A percentile compares a stretch with the other conserved stretches of the same genome.
These are phyloP conservation scores for Buxus sempervirens DNA, from an alignment of 164 flowering plant species.

Conservation along the genomic window DNA sequence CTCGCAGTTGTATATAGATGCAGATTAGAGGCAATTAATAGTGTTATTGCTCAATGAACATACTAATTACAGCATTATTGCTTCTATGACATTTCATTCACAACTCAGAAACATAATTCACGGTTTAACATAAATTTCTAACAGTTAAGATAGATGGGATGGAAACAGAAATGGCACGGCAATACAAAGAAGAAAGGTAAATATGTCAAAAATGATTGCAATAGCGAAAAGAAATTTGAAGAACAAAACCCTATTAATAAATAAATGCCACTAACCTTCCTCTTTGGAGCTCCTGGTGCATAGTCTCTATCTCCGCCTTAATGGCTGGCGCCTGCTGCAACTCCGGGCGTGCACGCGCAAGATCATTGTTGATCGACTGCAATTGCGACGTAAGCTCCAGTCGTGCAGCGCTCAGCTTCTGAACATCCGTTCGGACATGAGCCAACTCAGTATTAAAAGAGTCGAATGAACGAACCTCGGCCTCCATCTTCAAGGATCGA, in stretches of 20 bases:
- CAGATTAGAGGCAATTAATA: no score
- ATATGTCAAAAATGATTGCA: neutral
- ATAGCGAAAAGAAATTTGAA: neutral
- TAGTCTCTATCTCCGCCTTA: conserved; percentile 44
- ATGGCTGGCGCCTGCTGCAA: conserved; percentile 30
- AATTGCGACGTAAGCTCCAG: conserved; percentile 40
- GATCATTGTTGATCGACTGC: conserved; percentile 31
- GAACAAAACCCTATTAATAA: neutral
- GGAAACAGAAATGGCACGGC: no score
- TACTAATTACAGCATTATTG: no score
- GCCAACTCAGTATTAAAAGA: conserved; percentile 41
- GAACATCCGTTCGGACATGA: conserved; percentile 45
- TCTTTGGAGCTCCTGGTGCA: conserved; percentile 50
- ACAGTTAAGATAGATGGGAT: no score
- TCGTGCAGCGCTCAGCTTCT: conserved; percentile 32
- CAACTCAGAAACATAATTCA: no score
- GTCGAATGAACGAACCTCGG: conserved; percentile 45
- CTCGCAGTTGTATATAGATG: no score
- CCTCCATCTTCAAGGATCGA: conserved; percentile 51
- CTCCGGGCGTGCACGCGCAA: conserved; percentile 31
- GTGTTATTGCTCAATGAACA: no score
- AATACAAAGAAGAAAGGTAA: no score
- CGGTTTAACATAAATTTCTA: no score
- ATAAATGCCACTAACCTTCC: conserved; percentile 54
- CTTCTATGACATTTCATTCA: no score